phyloP scores from a whole-genome alignment of 306 rosid genomes.

The Quercus cerris region DNA sequence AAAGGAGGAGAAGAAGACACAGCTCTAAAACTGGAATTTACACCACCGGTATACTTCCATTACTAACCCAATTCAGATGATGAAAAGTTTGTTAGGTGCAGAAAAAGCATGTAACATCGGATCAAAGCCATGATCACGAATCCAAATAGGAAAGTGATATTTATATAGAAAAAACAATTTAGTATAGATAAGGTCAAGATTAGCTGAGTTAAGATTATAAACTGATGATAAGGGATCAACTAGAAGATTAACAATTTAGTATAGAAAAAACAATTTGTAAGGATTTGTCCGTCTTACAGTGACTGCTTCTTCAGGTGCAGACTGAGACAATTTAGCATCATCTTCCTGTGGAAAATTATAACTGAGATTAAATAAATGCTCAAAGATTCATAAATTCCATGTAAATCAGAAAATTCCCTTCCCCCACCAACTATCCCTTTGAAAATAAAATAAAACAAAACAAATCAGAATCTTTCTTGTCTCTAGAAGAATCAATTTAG shows the following conservation, averaged over 20 bases:
- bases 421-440: too few relatives aligned
- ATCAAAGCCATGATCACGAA: neutral
- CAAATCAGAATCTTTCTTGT: neutral
- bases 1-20: neutral
- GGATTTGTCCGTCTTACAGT: constrained; percentile 23
- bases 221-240: constrained; percentile 3
- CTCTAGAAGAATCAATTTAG: neutral
- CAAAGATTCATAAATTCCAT: neutral
- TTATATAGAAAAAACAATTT: neutral
- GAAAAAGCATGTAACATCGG: constrained; percentile 2
- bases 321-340: constrained; percentile 26
- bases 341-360: constrained; percentile 37
- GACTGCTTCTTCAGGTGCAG: constrained; percentile 31
- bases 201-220: neutral
- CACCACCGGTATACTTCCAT: neutral
- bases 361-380: neutral
- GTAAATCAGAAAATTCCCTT: constrained; percentile 6
- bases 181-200: neutral
- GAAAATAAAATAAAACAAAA: neutral
- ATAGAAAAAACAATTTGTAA: neutral
- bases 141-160: constrained; percentile 1
- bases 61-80: constrained; percentile 7
- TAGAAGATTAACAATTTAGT: neutral
- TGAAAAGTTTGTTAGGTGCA: neutral
- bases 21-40: neutral